These are phyloP conservation scores for Metschnikowia matae DNA, from an alignment of 805 yeast genomes.

Conservation along the genomic window DNA sequence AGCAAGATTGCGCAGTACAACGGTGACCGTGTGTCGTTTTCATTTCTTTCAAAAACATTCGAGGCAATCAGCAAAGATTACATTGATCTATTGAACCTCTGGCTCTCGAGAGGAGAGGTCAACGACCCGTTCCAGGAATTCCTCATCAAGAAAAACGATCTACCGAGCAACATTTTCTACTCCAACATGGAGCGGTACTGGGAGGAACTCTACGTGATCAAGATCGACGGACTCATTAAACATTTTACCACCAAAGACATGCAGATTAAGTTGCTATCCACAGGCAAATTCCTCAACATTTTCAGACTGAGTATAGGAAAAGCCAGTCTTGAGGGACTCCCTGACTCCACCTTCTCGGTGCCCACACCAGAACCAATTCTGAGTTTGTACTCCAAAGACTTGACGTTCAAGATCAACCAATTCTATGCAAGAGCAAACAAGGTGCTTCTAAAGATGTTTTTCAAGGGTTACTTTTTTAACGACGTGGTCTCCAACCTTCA, in stretches of 20 bases:
- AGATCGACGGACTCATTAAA: slow-evolving; percentile 69
- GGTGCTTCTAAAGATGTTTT: slow-evolving; percentile 51
- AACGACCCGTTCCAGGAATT: slow-evolving; percentile 83
- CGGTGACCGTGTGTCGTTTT: slow-evolving; percentile 60
- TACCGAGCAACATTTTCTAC: slow-evolving; percentile 27
- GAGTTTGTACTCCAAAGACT: slow-evolving; percentile 36
- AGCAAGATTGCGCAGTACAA: slow-evolving; percentile 49
- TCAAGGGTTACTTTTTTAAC: slow-evolving; percentile 55
- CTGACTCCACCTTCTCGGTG: slow-evolving; percentile 19
- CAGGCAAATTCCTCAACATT: slow-evolving; percentile 83
- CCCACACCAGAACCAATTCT: slow-evolving; percentile 21
- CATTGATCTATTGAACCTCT: slow-evolving; percentile 62
- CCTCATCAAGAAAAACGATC: slow-evolving; percentile 41
- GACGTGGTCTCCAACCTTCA: slow-evolving; percentile 48
- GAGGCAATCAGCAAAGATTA: slow-evolving; percentile 60
- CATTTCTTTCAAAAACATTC: slow-evolving; percentile 51
- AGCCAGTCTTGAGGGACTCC: slow-evolving; percentile 27
- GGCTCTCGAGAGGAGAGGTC: slow-evolving; percentile 74
- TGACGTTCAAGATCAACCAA: slow-evolving; percentile 52
- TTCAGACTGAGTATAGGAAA: slow-evolving; percentile 56
- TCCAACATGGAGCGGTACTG: slow-evolving; percentile 58
- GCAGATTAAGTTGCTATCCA: slow-evolving; percentile 63
- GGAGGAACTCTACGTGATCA: slow-evolving; percentile 69
- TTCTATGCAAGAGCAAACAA: slow-evolving; percentile 68
- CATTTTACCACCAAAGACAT: slow-evolving; percentile 53